These are phyloP conservation scores for Mortierella sp. DNA, from an alignment of 371 early-diverging fungal genomes.

Conservation along the genomic window DNA sequence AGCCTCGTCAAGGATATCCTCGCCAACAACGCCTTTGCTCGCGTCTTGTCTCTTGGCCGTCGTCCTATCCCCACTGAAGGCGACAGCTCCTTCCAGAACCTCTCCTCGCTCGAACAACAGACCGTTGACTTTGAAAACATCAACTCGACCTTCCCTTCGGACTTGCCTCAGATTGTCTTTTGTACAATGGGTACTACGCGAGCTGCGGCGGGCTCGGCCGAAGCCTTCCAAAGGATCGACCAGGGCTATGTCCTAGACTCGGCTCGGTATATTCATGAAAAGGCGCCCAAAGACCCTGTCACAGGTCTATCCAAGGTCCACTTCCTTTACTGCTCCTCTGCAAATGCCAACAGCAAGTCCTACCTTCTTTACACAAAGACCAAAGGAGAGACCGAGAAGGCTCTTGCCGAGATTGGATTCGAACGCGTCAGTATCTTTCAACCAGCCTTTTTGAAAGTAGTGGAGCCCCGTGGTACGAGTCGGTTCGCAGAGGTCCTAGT, in stretches of 20 bases:
- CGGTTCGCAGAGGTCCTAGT: slow-evolving; percentile 18
- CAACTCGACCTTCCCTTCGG: slow-evolving; percentile 30
- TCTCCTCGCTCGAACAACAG: slow-evolving; percentile 43
- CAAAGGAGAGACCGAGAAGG: slow-evolving; percentile 82
- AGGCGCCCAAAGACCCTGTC: slow-evolving; percentile 58
- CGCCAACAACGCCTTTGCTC: slow-evolving; percentile 64
- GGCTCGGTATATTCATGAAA: slow-evolving; percentile 69
- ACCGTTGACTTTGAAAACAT: slow-evolving; percentile 63
- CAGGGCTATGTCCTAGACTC: slow-evolving; percentile 77
- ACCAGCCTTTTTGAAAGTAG: slow-evolving; percentile 67
- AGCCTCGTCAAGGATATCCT: slow-evolving; percentile 70
- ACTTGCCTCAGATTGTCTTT: slow-evolving; percentile 63
- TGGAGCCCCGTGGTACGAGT: slow-evolving; percentile 43
- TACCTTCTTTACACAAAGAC: slow-evolving; percentile 73
- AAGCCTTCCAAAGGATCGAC: slow-evolving; percentile 76
- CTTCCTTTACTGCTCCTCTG: slow-evolving; percentile 73
- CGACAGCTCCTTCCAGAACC: slow-evolving; percentile 28
- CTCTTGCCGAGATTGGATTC: slow-evolving; percentile 69
- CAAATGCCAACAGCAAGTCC: slow-evolving; percentile 66
- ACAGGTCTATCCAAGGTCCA: slow-evolving; percentile 60
- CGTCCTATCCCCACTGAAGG: slow-evolving; percentile 24
- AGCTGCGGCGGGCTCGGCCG: slow-evolving; percentile 71
- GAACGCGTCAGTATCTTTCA: slow-evolving; percentile 69
- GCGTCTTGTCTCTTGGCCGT: slow-evolving; percentile 73
- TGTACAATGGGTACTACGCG: slow-evolving; percentile 79